Conservation (phyloP, 129 eudicot genomes). For the Lactuca sativa region DNA sequence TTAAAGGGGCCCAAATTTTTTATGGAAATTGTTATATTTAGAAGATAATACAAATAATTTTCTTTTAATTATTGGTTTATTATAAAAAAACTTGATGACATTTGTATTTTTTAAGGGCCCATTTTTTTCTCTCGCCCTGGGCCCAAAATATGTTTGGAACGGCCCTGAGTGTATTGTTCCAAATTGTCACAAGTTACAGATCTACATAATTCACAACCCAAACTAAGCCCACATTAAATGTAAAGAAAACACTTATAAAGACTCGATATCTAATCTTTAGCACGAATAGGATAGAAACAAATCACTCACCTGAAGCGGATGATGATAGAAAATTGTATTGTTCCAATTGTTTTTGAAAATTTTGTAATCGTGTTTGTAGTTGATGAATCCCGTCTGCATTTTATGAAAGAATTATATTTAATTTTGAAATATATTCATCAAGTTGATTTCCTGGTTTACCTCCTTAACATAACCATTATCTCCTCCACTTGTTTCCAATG, state of each 20-base stretch:
- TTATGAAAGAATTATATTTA: constrained; percentile 51
- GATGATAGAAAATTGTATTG: constrained; percentile 40
- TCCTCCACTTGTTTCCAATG: constrained; percentile 62
- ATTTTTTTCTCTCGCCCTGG: no score
- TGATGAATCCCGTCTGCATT: constrained; percentile 53
- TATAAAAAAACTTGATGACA: no score
- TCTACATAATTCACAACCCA: constrained; percentile 28
- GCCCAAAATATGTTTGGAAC: no score
- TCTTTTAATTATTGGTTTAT: no score
- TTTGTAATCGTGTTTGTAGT: constrained; percentile 40
- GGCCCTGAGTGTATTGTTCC: no score
- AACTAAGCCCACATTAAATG: constrained; percentile 9
- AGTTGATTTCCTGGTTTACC: constrained; percentile 72
- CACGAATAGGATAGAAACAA: constrained; percentile 20
- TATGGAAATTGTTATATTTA: no score
- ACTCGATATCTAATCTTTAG: neutral
- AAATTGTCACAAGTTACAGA: constrained; percentile 24
- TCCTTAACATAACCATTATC: constrained; percentile 66
- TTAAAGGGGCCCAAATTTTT: no score
- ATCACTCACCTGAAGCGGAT: constrained; percentile 29
- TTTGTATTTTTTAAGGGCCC: no score
- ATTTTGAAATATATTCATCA: constrained; percentile 56
- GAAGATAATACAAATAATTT: no score
- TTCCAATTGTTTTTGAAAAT: constrained; percentile 45
- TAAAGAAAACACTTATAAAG: neutral